Percentiles rank a stretch among this genome's conserved stretches.
phyloP scores from a whole-genome alignment of 1,139 yeast species.

The Arxiozyma heterogenica region DNA sequence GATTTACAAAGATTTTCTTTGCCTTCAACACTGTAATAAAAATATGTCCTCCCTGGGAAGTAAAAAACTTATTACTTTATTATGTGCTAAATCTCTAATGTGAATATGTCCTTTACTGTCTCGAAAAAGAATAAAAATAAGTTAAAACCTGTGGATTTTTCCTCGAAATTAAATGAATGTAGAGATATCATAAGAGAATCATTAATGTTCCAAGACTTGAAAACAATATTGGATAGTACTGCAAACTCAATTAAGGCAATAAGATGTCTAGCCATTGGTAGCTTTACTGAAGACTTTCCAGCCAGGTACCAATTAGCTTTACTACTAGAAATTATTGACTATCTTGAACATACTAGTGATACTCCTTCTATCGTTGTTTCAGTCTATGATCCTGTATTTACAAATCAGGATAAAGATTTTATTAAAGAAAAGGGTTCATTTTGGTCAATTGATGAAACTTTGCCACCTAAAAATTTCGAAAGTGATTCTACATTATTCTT shows the following conservation, averaged over 20 bases:
- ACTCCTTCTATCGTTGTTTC: constrained; percentile 30
- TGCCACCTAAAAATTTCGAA: constrained; percentile 9
- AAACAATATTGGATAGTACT: constrained; percentile 8
- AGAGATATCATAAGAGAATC: constrained; percentile 23
- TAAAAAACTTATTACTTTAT: not conserved
- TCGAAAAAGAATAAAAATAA: not conserved
- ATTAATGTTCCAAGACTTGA: constrained; percentile 25
- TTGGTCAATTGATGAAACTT: constrained; percentile 22
- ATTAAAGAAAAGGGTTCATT: constrained; percentile 24
- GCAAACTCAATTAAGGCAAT: constrained; percentile 28
- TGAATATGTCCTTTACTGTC: not conserved
- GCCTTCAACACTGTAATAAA: too few species aligned
- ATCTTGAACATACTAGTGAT: constrained; percentile 18
- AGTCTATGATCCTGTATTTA: constrained; percentile 58
- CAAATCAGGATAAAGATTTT: constrained; percentile 35
- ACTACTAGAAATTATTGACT: constrained; percentile 34
- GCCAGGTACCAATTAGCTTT: constrained; percentile 62
- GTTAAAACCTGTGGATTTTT: constrained; percentile 5
- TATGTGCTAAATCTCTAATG: not conserved
- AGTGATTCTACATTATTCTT: constrained; percentile 37
- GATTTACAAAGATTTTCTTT: too few species aligned
- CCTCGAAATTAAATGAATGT: constrained; percentile 2
- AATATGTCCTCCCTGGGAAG: not conserved
- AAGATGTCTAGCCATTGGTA: constrained; percentile 68
- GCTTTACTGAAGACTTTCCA: constrained; percentile 46